Evolutionary conservation across 768 basidiomycete genomes (phyloP), one percentile per base, ranked within the genome.

Genomic region (Terana coerulea): DNA sequence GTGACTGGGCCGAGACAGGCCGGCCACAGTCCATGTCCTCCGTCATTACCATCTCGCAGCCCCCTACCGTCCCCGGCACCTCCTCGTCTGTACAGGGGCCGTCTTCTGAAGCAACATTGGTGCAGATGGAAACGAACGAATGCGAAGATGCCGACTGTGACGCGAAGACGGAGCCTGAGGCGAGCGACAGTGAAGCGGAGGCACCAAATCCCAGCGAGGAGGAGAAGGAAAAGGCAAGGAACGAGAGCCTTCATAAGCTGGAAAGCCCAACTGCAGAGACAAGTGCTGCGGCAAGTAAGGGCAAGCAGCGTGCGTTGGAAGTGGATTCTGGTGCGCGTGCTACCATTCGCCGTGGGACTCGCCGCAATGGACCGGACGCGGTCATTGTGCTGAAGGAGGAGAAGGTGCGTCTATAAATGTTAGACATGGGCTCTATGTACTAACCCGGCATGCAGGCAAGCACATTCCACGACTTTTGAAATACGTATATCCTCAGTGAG

Each of bases 381-480:
- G 82, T 92, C 3, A 88, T 98, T 35, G 82, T 93, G 19, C 79
- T 98, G 47, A 88, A 89, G 56, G 94, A 98, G 68, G 94, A 97
- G 70, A 83, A 84, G 61, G 86, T 86, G 56, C 19, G 75, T 64
- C 54, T 49, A 17, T 30, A 7, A 28, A n/a, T 35, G 28, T 22
- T 6, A 42, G 9, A 28, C 46, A 53, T 34, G 43, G 30, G 22
- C 35, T 8, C 17, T 25, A 17, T 14, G n/a, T 34, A 33, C 11
- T 48, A 19, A 11, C 25, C 11, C 3, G 14, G 15, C 25, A 4
- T 26, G 22, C 57, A 87, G 80, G 91, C 94, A 2, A 78, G 73
- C 64, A 90, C 85, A 10, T 95, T 97, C 66, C 93, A 95, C 52
- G 94, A 95, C 67, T 93, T 95, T 78, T 97, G 52, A 91, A 89